Conservation (phyloP, 345 rosid species). For the Murraya koenigii region DNA sequence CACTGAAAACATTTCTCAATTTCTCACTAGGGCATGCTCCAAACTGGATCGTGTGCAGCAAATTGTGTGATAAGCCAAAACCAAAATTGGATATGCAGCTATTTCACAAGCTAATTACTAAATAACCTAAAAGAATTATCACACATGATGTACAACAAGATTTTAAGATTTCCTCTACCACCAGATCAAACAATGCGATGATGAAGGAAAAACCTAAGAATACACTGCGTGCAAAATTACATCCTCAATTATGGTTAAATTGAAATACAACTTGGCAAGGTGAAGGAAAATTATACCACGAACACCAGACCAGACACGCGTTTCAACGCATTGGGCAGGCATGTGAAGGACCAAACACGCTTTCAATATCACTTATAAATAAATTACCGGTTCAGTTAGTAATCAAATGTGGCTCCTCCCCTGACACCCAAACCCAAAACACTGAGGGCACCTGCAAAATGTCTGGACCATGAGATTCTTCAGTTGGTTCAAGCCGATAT, state of each 20-base stretch:
- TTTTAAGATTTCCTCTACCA: constrained; percentile 36
- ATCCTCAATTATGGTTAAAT: constrained; percentile 23
- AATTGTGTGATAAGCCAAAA: constrained; percentile 9
- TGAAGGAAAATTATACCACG: constrained; percentile 17
- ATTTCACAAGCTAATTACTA: constrained; percentile 40
- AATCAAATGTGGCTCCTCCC: constrained; percentile 23
- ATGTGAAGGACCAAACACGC: constrained; percentile 10
- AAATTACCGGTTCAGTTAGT: constrained; percentile 15
- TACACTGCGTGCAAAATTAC: constrained; percentile 38
- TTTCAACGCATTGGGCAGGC: constrained; percentile 26
- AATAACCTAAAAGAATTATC: constrained; percentile 43
- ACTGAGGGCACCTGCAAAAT: neutral
- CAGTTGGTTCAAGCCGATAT: constrained; percentile 64
- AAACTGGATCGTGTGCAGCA: constrained; percentile 11
- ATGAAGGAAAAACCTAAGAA: constrained; percentile 25
- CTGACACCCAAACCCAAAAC: neutral
- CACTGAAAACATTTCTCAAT: neutral
- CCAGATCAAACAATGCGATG: constrained; percentile 20
- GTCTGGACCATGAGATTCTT: constrained; percentile 11
- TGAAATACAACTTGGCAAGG: constrained; percentile 34
- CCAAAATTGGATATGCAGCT: constrained; percentile 31
- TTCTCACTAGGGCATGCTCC: constrained; percentile 11
- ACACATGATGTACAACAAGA: constrained; percentile 58
- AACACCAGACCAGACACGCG: constrained; percentile 30
- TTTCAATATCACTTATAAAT: constrained; percentile 14